These are phyloP conservation scores for Polytolypa hystricis DNA, from an alignment of 2,329 filamentous ascomycete species.

Conservation along the genomic window DNA sequence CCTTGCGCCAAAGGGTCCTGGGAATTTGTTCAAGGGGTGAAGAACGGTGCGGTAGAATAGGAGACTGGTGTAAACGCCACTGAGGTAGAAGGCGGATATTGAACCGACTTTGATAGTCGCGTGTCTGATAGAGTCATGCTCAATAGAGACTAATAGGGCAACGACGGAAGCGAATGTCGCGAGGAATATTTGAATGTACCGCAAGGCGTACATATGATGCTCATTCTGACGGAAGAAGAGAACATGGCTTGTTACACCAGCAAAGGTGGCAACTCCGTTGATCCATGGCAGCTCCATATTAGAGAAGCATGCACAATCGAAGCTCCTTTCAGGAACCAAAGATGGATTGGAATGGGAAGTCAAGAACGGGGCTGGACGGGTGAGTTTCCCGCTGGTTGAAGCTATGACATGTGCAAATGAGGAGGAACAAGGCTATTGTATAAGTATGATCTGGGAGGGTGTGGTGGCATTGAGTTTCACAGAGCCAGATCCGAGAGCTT, in stretches of 20 bases:
- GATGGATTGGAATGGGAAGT: too few species aligned
- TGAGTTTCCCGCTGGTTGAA: too few species aligned
- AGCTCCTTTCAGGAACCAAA: too few species aligned
- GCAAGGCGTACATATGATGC: neutral
- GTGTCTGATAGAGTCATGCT: neutral
- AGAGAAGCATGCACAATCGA: too few species aligned
- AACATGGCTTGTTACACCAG: neutral
- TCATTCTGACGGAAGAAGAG: neutral
- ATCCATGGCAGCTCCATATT: neutral
- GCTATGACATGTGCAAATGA: too few species aligned
- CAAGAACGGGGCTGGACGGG: too few species aligned
- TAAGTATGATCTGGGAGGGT: too few species aligned
- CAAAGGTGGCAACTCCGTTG: neutral
- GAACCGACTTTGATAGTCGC: neutral
- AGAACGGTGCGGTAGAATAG: slow-evolving; percentile 15
- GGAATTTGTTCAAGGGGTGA: slow-evolving; percentile 12
- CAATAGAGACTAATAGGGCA: neutral
- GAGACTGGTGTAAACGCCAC: slow-evolving; percentile 21
- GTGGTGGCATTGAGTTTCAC: too few species aligned
- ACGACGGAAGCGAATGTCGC: neutral
- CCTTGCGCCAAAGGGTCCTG: slow-evolving; percentile 21
- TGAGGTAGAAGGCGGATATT: neutral
- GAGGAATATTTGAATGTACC: neutral
- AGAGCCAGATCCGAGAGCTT: too few species aligned
- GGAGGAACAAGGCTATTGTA: too few species aligned